Percentiles rank a stretch among this genome's conserved stretches.
Evolutionary conservation across 495 filamentous ascomycete species (phyloP).

Genomic region (Amniculicola lignicola): DNA sequence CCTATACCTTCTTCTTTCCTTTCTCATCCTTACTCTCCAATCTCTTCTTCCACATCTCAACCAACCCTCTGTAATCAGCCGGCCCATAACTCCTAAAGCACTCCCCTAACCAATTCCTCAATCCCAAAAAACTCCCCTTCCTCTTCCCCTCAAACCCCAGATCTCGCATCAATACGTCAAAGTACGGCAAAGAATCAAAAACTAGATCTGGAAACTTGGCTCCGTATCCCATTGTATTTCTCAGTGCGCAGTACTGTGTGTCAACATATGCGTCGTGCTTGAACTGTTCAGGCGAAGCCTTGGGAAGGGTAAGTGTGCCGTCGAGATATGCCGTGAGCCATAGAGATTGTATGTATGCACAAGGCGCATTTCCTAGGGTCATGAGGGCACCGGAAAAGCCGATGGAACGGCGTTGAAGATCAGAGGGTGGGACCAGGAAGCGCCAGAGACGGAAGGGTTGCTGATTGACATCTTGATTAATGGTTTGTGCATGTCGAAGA

Average conservation of each 20-base stretch:
- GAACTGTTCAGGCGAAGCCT: conserved; percentile 2
- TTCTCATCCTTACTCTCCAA: background rate
- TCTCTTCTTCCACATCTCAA: conserved; percentile 25
- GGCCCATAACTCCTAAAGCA: conserved; percentile 24
- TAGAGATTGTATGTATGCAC: conserved; percentile 66
- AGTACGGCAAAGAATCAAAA: conserved; percentile 33
- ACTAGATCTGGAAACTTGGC: conserved; percentile 34
- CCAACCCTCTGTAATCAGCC: conserved; percentile 29
- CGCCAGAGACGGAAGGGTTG: conserved; percentile 50
- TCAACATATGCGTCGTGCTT: conserved; percentile 25
- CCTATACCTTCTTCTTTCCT: conserved; percentile 13
- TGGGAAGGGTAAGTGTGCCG: conserved; percentile 21
- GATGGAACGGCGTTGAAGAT: conserved; percentile 56
- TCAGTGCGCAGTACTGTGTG: conserved; percentile 25
- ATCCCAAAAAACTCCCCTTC: conserved; percentile 17
- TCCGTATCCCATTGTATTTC: conserved; percentile 26
- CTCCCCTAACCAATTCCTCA: conserved; percentile 10
- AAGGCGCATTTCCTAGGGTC: conserved; percentile 59
- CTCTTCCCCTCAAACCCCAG: conserved; percentile 28
- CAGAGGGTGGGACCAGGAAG: conserved; percentile 66
- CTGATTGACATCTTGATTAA: conserved; percentile 4
- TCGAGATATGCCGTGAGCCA: conserved; percentile 65
- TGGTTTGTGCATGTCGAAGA: conserved; percentile 1
- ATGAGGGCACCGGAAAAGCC: conserved; percentile 65
- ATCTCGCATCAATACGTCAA: conserved; percentile 28